phyloP scores from a whole-genome alignment of 495 filamentous ascomycete species.

The Extremus antarcticus region DNA sequence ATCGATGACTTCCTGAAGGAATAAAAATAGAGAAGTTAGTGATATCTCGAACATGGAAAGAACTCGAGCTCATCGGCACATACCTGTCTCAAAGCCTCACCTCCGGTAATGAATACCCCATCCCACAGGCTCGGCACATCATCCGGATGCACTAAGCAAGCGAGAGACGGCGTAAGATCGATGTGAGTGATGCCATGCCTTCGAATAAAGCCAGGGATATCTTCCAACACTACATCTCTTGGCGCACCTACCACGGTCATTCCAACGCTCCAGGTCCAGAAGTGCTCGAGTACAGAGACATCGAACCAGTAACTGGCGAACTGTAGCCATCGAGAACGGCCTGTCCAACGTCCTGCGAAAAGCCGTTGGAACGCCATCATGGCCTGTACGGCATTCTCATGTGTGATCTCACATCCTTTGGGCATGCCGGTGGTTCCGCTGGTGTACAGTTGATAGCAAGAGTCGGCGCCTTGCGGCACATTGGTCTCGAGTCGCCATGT shows the following conservation, averaged over 20 bases:
- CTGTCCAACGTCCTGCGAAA: conserved; percentile 57
- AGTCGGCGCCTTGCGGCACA: not conserved
- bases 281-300: conserved; percentile 77
- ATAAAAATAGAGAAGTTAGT: too few species aligned
- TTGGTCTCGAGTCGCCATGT: not conserved
- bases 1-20: conserved; percentile 63
- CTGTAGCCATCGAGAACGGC: conserved; percentile 64
- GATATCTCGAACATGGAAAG: too few species aligned
- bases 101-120: conserved; percentile 68
- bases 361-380: conserved; percentile 64
- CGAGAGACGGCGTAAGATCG: conserved; percentile 65
- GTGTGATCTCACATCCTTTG: conserved; percentile 67
- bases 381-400: conserved; percentile 63
- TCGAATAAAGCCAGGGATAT: conserved; percentile 58
- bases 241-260: conserved; percentile 70
- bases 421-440: conserved; percentile 74
- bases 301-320: conserved; percentile 87
- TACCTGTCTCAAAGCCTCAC: conserved; percentile 57
- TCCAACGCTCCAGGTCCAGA: conserved; percentile 79
- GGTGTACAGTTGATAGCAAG: conserved; percentile 67
- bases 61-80: too few species aligned
- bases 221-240: conserved; percentile 65
- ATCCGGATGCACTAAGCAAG: conserved; percentile 47
- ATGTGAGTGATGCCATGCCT: conserved; percentile 72
- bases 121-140: conserved; percentile 56